Conservation (phyloP, 2,329 filamentous ascomycete species). For the Waltergamsia citrina region DNA sequence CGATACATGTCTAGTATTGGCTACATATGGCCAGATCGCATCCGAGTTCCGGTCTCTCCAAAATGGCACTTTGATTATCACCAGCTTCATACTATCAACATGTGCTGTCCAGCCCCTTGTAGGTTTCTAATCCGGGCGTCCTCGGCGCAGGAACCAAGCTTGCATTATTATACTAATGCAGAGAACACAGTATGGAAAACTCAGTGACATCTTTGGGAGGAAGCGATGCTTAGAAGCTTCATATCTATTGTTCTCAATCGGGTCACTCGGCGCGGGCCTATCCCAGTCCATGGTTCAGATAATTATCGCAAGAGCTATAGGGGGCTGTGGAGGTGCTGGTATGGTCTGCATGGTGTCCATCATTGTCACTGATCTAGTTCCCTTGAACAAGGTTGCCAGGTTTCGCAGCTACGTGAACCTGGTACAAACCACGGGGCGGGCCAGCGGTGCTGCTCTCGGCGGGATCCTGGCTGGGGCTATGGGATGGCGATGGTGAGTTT, state of each 20-base stretch:
- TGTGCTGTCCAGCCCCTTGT: slow-evolving; percentile 2
- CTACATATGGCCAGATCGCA: background rate
- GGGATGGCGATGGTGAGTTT: background rate
- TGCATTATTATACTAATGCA: background rate
- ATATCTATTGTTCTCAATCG: background rate
- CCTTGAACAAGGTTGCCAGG: background rate
- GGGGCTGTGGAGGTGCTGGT: background rate
- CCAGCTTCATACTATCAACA: slow-evolving; percentile 3
- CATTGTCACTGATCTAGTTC: background rate
- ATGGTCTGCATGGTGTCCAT: slow-evolving; percentile 1
- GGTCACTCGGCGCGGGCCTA: background rate
- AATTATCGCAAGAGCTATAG: background rate
- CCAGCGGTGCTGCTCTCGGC: background rate
- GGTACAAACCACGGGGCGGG: background rate
- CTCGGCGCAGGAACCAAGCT: too few relatives aligned
- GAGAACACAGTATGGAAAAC: background rate
- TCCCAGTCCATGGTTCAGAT: background rate
- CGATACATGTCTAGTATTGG: background rate
- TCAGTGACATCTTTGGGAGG: slow-evolving; percentile 1
- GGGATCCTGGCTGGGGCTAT: background rate
- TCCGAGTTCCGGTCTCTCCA: background rate
- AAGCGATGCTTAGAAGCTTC: background rate
- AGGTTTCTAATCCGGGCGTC: too few relatives aligned
- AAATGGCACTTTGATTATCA: background rate
- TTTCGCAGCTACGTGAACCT: background rate